Base-by-base conservation (phyloP, 1,284 basidiomycete genomes). In the Trichosporon asahii region DNA sequence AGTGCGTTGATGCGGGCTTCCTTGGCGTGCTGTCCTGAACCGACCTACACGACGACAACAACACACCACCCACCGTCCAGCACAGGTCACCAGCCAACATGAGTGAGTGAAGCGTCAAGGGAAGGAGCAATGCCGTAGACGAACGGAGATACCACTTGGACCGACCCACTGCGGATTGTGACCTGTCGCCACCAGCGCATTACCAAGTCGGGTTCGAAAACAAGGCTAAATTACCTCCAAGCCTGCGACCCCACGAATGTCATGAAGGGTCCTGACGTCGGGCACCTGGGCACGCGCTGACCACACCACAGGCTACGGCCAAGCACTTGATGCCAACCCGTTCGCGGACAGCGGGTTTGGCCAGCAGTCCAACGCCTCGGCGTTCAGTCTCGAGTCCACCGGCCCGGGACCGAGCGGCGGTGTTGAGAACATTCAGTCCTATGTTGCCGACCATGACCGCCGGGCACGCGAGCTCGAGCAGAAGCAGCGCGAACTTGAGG, bases 271-370 rank as follows among this genome's bases (percentile, higher is more conserved):
- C 27, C 27, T 23, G 27, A 31, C 57, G 14, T 27, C 15, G 15
- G 27, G 12, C 27, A 31, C 29, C n/a, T 61, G 57, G 29, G 8
- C 57, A n/a, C 18, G 12, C 49, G 49, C 49, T 53, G 49, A 53
- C 49, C 49, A 53, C 23, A 23, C 46, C 61, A 15, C 63, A 64
- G 63, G 63, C 44, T 65, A 65, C 46, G 46, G 64, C 44, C 64
- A 65, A 49, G 23, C 40, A 25, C 64, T 46, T 31, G 78, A 79
- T 66, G 74, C 77, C 21, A 80, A 81, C 72, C 81, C 81, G 11
- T 81, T 81, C 74, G 67, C 68, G 57, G 73, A 75, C 70, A 80
- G 81, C 72, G 80, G 80, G 15, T 82, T 81, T 70, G 68, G 72
- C 29, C 74, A 79, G 57, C 57, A 61, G 37, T 69, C 72, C 55